Evolutionary conservation across 2,329 filamentous ascomycete species (phyloP).

Genomic region (Bipolaris sorokiniana): DNA sequence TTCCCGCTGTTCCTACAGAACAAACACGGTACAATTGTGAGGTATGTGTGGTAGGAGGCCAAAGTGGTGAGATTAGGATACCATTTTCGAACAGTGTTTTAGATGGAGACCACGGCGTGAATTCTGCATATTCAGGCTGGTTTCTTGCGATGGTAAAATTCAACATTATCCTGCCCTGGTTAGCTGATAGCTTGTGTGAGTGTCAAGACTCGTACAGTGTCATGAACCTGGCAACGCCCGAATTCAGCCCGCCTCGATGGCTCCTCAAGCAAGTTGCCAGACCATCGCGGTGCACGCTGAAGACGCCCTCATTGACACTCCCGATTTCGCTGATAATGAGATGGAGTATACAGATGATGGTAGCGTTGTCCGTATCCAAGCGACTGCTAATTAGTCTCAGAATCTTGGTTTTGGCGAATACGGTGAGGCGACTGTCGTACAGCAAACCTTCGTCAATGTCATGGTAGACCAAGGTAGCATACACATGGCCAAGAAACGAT

Average conservation of each 20-base stretch:
- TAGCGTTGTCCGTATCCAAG: constrained; percentile 38
- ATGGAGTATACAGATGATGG: constrained; percentile 41
- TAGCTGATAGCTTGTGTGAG: not conserved
- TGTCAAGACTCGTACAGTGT: constrained; percentile 33
- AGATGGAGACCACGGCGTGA: constrained; percentile 16
- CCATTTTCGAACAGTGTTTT: constrained; percentile 6
- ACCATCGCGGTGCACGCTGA: constrained; percentile 39
- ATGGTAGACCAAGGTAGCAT: constrained; percentile 42
- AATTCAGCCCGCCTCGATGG: constrained; percentile 30
- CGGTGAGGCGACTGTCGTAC: constrained; percentile 39
- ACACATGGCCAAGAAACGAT: constrained; percentile 45
- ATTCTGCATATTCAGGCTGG: constrained; percentile 24
- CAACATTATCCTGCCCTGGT: constrained; percentile 28
- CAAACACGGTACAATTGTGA: constrained; percentile 25
- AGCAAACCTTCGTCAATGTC: constrained; percentile 37
- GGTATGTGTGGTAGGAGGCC: constrained; percentile 25
- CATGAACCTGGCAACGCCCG: constrained; percentile 31
- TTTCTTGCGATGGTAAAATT: constrained; percentile 34
- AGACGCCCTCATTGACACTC: constrained; percentile 35
- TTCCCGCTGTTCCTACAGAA: constrained; percentile 28
- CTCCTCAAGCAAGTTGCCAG: constrained; percentile 33
- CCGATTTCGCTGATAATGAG: constrained; percentile 43
- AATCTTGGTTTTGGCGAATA: constrained; percentile 42
- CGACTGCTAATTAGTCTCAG: constrained; percentile 36
- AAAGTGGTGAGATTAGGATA: constrained; percentile 33